phyloP scores from a whole-genome alignment of 805 yeast species.

The Candida xyloterini region DNA sequence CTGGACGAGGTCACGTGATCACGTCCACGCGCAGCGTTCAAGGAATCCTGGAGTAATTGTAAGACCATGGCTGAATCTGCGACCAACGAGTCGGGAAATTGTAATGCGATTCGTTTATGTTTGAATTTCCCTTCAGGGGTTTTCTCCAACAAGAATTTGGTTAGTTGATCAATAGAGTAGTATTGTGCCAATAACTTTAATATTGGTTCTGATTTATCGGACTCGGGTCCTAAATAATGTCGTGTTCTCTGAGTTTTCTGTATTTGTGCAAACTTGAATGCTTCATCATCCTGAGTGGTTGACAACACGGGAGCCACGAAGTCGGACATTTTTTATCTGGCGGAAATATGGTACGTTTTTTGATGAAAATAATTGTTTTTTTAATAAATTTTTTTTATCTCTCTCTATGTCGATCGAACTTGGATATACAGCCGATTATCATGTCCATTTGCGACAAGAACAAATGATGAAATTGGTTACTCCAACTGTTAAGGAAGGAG shows the following conservation, averaged over 20 bases:
- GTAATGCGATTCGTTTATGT: slow-evolving; percentile 66
- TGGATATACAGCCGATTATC: slow-evolving; percentile 85
- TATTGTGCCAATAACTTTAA: slow-evolving; percentile 40
- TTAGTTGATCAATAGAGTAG: slow-evolving; percentile 45
- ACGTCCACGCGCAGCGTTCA: slow-evolving; percentile 16
- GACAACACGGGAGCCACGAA: slow-evolving; percentile 69
- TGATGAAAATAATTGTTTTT: background rate
- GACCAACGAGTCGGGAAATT: slow-evolving; percentile 82
- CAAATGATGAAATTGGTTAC: slow-evolving; percentile 87
- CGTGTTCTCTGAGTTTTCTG: slow-evolving; percentile 19
- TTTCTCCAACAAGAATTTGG: slow-evolving; percentile 25
- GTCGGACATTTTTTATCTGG: slow-evolving; percentile 13
- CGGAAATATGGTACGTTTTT: background rate
- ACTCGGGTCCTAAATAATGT: slow-evolving; percentile 28
- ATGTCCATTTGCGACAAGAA: slow-evolving; percentile 94
- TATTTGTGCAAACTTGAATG: slow-evolving; percentile 48
- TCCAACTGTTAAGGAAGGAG: slow-evolving; percentile 89
- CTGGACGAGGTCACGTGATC: slow-evolving; percentile 4
- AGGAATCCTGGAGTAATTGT: slow-evolving; percentile 45
- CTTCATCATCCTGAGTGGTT: slow-evolving; percentile 63
- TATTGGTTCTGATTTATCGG: slow-evolving; percentile 27
- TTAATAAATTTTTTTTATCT: background rate
- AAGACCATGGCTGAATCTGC: slow-evolving; percentile 75
- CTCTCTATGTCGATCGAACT: slow-evolving; percentile 39
- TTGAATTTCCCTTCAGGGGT: slow-evolving; percentile 27